Conservation (phyloP, 305 asterid species). For the Fraxinus sp. region DNA sequence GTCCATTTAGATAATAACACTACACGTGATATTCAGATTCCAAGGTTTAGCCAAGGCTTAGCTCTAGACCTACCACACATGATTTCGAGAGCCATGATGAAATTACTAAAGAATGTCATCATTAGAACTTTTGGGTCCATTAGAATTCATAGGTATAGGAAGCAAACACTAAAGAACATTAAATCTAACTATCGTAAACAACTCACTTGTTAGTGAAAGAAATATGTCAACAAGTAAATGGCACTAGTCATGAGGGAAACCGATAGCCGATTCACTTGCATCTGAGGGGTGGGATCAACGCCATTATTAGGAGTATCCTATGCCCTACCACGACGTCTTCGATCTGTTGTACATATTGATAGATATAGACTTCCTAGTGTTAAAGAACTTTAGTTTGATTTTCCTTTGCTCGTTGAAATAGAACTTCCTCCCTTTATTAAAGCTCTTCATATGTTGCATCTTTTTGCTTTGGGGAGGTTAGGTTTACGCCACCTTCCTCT, state of each 20-base stretch:
- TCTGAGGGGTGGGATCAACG: neutral
- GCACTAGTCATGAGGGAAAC: neutral
- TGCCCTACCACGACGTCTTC: neutral
- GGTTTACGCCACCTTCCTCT: neutral
- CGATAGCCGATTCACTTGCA: neutral
- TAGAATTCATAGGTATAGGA: neutral
- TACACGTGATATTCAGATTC: neutral
- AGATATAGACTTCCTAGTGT: neutral
- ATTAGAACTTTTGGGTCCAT: neutral
- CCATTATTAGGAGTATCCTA: neutral
- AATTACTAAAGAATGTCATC: neutral
- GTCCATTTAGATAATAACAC: too few species aligned
- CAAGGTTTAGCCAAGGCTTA: neutral
- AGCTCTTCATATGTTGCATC: neutral
- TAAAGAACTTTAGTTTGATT: neutral
- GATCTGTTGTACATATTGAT: neutral
- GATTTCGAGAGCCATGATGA: conserved; percentile 2
- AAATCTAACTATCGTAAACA: conserved; percentile 2
- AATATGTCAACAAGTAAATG: neutral
- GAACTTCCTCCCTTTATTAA: too few species aligned
- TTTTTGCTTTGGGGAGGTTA: neutral
- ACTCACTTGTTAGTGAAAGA: conserved; percentile 1
- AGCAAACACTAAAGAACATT: conserved; percentile 5
- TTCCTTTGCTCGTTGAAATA: neutral
- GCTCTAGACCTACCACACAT: neutral